Conservation (phyloP, 768 basidiomycete genomes). For the Termitomyces sp. region DNA sequence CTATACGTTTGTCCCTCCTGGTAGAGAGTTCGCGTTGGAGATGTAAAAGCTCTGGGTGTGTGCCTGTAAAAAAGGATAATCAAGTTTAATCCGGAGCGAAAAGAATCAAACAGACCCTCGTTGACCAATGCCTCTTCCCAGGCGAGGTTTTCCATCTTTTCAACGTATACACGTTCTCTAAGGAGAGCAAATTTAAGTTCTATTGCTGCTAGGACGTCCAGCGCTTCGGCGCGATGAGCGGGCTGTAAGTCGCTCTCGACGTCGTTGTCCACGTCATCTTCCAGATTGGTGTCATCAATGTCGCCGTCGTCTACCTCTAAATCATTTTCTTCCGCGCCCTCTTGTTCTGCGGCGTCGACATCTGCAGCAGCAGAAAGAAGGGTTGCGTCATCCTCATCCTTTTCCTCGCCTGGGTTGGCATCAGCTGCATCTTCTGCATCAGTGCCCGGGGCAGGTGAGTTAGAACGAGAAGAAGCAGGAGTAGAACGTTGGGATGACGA, state of each 20-base stretch:
- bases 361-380: slow-evolving; percentile 13
- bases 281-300: slow-evolving; percentile 28
- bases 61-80: slow-evolving; percentile 36
- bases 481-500: slow-evolving; percentile 27
- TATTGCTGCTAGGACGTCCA: slow-evolving; percentile 83
- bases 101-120: slow-evolving; percentile 48
- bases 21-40: slow-evolving; percentile 74
- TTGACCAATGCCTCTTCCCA: slow-evolving; percentile 82
- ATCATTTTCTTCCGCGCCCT: slow-evolving; percentile 22
- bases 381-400: neutral
- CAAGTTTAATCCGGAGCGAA: slow-evolving; percentile 1
- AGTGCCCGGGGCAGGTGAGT: slow-evolving; percentile 26
- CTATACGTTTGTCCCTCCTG: slow-evolving; percentile 75
- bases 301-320: slow-evolving; percentile 25
- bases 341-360: slow-evolving; percentile 16
- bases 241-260: slow-evolving; percentile 70
- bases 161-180: slow-evolving; percentile 83
- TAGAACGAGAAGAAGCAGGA: slow-evolving; percentile 34
- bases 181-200: slow-evolving; percentile 90
- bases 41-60: slow-evolving; percentile 83
- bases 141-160: slow-evolving; percentile 88
- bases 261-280: slow-evolving; percentile 40
- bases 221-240: slow-evolving; percentile 78
- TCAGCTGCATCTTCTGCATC: slow-evolving; percentile 2
- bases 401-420: slow-evolving; percentile 13